Conservation (phyloP, 805 yeast species). For the Ascoidea asiatica region DNA sequence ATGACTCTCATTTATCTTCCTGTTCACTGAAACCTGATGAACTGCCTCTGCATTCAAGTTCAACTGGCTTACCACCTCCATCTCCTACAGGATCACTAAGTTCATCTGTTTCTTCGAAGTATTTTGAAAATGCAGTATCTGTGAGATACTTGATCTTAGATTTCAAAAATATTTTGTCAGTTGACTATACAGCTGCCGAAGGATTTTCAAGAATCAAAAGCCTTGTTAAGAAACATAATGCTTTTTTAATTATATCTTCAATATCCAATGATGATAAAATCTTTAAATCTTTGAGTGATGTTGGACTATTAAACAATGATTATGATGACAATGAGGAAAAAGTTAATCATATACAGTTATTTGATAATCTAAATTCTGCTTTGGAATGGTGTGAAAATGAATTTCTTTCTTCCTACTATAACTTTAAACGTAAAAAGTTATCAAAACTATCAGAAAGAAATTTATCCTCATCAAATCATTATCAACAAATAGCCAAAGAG, state of each 20-base stretch:
- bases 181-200: conserved; percentile 94
- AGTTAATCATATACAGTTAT: conserved; percentile 46
- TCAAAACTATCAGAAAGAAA: conserved; percentile 5
- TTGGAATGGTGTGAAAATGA: conserved; percentile 96
- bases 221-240: conserved; percentile 51
- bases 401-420: conserved; percentile 53
- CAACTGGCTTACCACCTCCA: neutral
- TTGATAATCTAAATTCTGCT: conserved; percentile 71
- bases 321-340: conserved; percentile 25
- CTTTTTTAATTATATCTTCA: conserved; percentile 68
- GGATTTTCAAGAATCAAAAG: conserved; percentile 83
- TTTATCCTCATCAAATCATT: conserved; percentile 2
- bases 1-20: conserved; percentile 6
- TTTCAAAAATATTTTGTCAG: conserved; percentile 61
- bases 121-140: conserved; percentile 17
- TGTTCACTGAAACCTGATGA: conserved; percentile 25
- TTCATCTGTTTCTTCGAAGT: neutral
- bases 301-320: conserved; percentile 57
- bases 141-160: conserved; percentile 76
- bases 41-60: no score
- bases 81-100: neutral
- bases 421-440: conserved; percentile 18
- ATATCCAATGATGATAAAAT: conserved; percentile 55
- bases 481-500: neutral
- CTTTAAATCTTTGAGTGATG: conserved; percentile 63